Conservation (phyloP, 2,329 filamentous ascomycete species). For the Camillea tinctor region DNA sequence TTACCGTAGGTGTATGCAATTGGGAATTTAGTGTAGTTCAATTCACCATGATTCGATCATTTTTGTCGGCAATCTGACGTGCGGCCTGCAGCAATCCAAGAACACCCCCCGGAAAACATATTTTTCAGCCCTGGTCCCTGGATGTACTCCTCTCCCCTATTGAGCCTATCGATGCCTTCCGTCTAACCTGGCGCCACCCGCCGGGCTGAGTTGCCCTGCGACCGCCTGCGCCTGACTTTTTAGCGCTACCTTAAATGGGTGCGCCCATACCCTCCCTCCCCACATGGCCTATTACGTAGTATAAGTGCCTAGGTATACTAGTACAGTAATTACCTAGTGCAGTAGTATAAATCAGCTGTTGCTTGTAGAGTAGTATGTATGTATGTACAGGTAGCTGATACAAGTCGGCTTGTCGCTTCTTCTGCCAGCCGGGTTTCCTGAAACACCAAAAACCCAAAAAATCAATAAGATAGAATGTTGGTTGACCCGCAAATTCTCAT, state of each 20-base stretch:
- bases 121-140: neutral
- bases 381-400: neutral
- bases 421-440: neutral
- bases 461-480: neutral
- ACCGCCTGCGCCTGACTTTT: neutral
- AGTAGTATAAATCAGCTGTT: neutral
- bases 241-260: neutral
- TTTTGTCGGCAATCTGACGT: conserved; percentile 1
- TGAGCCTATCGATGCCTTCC: neutral
- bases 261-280: neutral
- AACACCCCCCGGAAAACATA: neutral
- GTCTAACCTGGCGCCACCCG: too few relatives aligned
- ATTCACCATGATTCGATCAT: neutral
- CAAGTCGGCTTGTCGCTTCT: neutral
- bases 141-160: neutral
- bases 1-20: neutral
- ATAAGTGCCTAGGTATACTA: neutral
- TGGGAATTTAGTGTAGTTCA: neutral
- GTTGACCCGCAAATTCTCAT: neutral
- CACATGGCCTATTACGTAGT: neutral
- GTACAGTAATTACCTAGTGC: neutral
- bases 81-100: neutral
- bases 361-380: neutral
- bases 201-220: neutral
- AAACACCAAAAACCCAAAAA: neutral